These are phyloP conservation scores for Amauroascus verrucosus DNA, from an alignment of 2,329 filamentous ascomycete species.

Conservation along the genomic window DNA sequence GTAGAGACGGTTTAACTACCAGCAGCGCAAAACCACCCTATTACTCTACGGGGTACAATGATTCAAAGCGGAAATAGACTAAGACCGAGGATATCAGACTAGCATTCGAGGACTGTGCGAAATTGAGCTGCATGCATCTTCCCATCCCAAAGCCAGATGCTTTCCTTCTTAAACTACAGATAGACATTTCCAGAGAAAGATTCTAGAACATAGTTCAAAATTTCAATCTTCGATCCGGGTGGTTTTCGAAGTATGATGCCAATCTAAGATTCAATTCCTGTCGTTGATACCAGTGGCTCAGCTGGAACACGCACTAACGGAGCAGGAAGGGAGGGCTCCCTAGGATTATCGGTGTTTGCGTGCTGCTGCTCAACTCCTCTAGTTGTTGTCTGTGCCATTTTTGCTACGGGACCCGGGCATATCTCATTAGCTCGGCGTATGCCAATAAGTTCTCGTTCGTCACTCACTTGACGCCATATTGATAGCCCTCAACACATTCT, in stretches of 20 bases:
- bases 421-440: background rate
- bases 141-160: no score
- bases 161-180: no score
- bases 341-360: constrained; percentile 46
- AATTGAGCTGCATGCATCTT: no score
- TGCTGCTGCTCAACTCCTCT: background rate
- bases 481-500: constrained; percentile 54
- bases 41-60: no score
- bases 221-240: background rate
- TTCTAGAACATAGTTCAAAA: no score
- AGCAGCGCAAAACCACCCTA: no score
- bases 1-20: no score
- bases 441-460: background rate
- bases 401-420: background rate
- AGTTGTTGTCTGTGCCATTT: background rate
- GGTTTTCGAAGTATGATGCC: background rate
- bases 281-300: constrained; percentile 18
- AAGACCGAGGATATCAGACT: no score
- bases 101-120: no score
- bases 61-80: no score
- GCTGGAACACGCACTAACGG: constrained; percentile 37
- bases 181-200: no score
- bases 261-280: background rate
- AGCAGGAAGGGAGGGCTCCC: constrained; percentile 46
- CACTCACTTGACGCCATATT: constrained; percentile 53